Conservation (phyloP, 1,139 yeast species). For the Kurtzmaniella quercitrusa region DNA sequence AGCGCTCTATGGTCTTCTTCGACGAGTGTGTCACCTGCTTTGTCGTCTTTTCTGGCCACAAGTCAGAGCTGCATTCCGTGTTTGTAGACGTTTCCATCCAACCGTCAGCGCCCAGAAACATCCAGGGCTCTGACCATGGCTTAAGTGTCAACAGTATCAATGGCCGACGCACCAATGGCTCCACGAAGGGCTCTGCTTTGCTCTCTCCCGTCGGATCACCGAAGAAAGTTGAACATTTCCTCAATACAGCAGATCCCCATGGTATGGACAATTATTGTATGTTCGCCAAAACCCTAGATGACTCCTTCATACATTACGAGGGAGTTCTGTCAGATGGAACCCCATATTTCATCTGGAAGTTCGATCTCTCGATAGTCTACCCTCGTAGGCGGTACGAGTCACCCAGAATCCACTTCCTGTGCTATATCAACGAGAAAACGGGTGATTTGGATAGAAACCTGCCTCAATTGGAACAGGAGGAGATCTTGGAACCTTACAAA, state of each 20-base stretch:
- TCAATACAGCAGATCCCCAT: not conserved
- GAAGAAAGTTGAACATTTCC: not conserved
- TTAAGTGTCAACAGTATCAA: not conserved
- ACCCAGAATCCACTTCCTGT: constrained; percentile 27
- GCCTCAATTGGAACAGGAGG: not conserved
- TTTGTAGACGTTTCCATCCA: constrained; percentile 25
- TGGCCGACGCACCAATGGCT: not conserved
- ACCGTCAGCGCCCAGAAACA: constrained; percentile 12
- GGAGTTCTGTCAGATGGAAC: not conserved
- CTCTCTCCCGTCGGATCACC: not conserved
- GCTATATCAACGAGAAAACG: constrained; percentile 16
- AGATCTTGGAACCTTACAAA: not conserved
- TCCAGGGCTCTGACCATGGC: too few relatives aligned
- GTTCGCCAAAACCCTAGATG: not conserved
- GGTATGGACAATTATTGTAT: not conserved
- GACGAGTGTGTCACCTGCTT: constrained; percentile 39
- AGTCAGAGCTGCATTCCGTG: constrained; percentile 12
- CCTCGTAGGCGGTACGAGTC: constrained; percentile 30
- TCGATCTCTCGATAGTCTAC: constrained; percentile 31
- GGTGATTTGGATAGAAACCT: not conserved
- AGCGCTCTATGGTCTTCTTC: constrained; percentile 24
- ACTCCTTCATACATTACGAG: not conserved
- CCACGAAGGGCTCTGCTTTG: constrained; percentile 3
- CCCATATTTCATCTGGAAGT: constrained; percentile 25
- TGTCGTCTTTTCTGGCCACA: constrained; percentile 17